Base-by-base conservation (phyloP, 2,329 filamentous ascomycete genomes). In the Phyllosticta citriasiana region DNA sequence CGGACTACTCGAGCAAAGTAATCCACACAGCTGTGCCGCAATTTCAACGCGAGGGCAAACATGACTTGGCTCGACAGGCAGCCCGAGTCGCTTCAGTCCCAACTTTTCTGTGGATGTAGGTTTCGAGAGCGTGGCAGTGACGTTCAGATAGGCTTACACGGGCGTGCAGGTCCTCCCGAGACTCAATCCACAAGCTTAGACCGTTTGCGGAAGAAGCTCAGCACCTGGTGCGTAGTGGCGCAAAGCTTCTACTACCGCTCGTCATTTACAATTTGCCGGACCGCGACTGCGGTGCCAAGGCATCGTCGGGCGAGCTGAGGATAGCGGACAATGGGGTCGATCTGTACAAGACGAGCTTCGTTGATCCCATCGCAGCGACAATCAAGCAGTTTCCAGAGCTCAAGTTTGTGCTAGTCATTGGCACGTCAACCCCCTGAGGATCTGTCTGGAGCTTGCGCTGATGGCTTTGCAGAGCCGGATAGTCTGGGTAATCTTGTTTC, bases 221-320 rank as follows among this genome's bases (percentile, higher is more conserved):
- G 63, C 67, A 72, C 47, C 68, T 77, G 65, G 82, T 82, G 61
- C 72, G 70, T 26, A 77, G 75, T 26, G 79, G 79, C n/a, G 77
- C 78, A 7, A 78, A 70, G 57, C 75, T 79, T 61, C 76, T 78
- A 19, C 78, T 77, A 19, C 77, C 76, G 1, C 80, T 86, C 59
- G 84, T 87, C 60, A 81, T 86, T 59, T 86, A 86, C 71, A 80
- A 86, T 69, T 73, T 86, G 12, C 84, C 84, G 53, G 83, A 85
- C 66, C 81, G 84, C 69, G 84, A 86, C 69, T 86, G 84, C 67
- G 80, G 84, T 14, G 84, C 84, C 57, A 75, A 82, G 66, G 83
- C 84, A 14, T 86, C 83, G 64, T 86, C 86, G 67, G 84, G 84
- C 63, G 84, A 86, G 71, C 79, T 83, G 54, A 73, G 76, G 22